Conservation (phyloP, 345 rosid genomes). For the Eutrema heterophyllum region DNA sequence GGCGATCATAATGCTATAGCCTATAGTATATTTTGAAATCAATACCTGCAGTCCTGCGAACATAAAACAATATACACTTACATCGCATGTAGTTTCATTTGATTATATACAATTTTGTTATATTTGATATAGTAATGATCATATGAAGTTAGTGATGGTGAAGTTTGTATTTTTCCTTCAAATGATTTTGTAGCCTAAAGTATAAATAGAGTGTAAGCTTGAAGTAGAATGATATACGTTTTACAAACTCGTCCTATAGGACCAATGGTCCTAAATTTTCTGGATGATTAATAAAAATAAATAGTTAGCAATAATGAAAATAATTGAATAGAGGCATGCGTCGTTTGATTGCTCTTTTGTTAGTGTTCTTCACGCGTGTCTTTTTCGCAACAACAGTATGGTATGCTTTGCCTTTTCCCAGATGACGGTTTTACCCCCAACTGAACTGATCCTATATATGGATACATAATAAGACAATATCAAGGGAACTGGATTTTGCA, state of each 20-base stretch:
- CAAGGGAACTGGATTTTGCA: neutral
- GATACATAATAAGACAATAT: too few relatives aligned
- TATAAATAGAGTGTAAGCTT: neutral
- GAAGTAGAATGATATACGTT: conserved; percentile 2
- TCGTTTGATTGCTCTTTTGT: conserved; percentile 19
- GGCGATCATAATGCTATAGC: neutral
- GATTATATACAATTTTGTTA: neutral
- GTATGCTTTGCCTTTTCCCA: conserved; percentile 17
- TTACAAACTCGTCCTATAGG: neutral
- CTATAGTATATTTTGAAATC: neutral
- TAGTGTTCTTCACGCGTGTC: conserved; percentile 32
- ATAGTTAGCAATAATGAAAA: conserved; percentile 13
- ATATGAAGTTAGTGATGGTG: neutral
- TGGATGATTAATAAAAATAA: neutral
- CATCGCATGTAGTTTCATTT: neutral
- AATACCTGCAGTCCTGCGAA: neutral
- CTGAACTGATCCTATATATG: neutral
- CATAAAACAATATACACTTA: neutral
- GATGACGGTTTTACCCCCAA: conserved; percentile 24
- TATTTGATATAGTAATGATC: neutral
- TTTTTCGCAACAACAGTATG: conserved; percentile 26
- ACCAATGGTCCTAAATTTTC: neutral
- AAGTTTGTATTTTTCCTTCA: neutral
- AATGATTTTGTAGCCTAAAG: neutral
- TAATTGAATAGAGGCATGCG: conserved; percentile 27